A percentile compares a stretch with the other conserved stretches of the same genome.
phyloP scores from a whole-genome alignment of 768 basidiomycete genomes.

The Mycena olivaceomarginata region DNA sequence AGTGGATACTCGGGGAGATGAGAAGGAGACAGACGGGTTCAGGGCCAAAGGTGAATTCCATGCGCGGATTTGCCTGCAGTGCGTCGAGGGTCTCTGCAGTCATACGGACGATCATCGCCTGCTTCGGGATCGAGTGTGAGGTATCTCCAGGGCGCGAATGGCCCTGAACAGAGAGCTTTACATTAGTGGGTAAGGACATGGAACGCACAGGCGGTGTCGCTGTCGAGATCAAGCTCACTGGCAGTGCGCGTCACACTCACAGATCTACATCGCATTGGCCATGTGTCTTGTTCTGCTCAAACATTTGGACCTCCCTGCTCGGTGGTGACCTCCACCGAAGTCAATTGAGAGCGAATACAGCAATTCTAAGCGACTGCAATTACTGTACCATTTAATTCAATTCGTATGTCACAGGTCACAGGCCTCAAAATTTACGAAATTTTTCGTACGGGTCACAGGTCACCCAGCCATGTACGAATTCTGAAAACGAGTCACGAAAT shows the following conservation, averaged over 20 bases:
- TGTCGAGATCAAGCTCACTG: conserved; percentile 1
- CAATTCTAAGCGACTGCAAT: no score
- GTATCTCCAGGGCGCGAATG: conserved; percentile 74
- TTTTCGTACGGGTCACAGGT: no score
- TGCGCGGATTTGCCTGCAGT: conserved; percentile 68
- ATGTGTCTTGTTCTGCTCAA: neutral
- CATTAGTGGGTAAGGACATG: conserved; percentile 82
- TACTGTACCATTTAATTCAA: no score
- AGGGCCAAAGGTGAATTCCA: conserved; percentile 80
- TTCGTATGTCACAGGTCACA: no score
- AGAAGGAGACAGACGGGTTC: conserved; percentile 68
- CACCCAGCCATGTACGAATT: no score
- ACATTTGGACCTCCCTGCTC: no score
- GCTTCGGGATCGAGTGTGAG: conserved; percentile 77
- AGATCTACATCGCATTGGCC: neutral
- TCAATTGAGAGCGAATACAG: no score
- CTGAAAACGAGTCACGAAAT: no score
- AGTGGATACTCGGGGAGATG: neutral
- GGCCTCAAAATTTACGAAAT: no score
- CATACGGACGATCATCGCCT: conserved; percentile 86
- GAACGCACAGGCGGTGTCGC: neutral
- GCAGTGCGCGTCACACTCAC: conserved; percentile 1
- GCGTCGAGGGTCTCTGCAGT: conserved; percentile 84
- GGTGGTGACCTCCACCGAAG: no score
- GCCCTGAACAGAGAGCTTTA: conserved; percentile 75